Percentiles rank a stretch among this genome's conserved stretches.
Conservation (phyloP, 2,329 filamentous ascomycete genomes). For the Pezicula radicicola region DNA sequence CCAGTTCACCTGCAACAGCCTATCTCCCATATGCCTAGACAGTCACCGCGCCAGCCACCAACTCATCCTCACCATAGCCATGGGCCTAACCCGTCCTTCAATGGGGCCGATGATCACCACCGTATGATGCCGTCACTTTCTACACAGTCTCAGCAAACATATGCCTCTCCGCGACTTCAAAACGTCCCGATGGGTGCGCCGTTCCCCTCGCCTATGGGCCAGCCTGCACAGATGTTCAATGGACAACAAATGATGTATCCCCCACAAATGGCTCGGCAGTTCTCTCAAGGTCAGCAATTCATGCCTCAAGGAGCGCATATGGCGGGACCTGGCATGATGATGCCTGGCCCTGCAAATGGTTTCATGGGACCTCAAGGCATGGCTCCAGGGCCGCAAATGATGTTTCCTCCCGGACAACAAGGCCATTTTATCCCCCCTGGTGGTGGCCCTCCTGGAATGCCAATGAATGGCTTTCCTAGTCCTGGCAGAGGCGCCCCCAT, state of each 20-base stretch:
- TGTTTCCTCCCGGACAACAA: conserved; percentile 72
- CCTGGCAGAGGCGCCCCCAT: conserved; percentile 81
- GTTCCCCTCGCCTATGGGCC: conserved; percentile 69
- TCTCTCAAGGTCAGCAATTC: conserved; percentile 71
- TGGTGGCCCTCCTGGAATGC: conserved; percentile 53
- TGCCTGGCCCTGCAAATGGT: conserved; percentile 65
- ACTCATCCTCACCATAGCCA: conserved; percentile 75
- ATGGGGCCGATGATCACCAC: conserved; percentile 71
- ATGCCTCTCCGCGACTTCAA: conserved; percentile 77
- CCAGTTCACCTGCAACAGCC: conserved; percentile 80
- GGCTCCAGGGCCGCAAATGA: conserved; percentile 72
- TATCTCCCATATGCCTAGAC: conserved; percentile 58
- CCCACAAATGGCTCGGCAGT: conserved; percentile 63
- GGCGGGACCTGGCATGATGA: conserved; percentile 74
- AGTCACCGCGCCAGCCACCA: conserved; percentile 72
- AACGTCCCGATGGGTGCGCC: conserved; percentile 62
- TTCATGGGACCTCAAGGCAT: conserved; percentile 76
- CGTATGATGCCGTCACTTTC: conserved; percentile 87
- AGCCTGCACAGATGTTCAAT: conserved; percentile 68
- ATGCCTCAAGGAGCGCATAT: conserved; percentile 70
- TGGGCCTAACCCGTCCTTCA: conserved; percentile 62
- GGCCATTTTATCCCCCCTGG: conserved; percentile 61
- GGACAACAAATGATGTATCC: conserved; percentile 71
- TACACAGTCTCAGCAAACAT: conserved; percentile 59
- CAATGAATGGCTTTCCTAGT: conserved; percentile 80